Conservation (phyloP, 2,329 filamentous ascomycete genomes). For the Aspergillus flavus region DNA sequence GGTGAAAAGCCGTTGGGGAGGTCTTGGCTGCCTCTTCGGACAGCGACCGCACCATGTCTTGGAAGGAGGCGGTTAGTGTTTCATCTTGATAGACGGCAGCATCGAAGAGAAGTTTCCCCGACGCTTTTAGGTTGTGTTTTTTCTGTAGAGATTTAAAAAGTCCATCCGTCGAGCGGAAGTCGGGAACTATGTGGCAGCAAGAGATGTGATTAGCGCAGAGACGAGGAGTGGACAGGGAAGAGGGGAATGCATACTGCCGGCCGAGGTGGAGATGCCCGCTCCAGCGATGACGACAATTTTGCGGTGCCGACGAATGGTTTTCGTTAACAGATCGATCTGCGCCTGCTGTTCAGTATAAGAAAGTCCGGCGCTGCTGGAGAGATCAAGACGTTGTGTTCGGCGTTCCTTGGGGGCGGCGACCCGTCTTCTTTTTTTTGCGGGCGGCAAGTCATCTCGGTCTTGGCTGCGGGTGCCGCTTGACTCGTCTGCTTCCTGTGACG, state of each 20-base stretch:
- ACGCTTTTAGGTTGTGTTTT: conserved; percentile 88
- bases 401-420: conserved; percentile 66
- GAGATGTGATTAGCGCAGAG: conserved; percentile 7
- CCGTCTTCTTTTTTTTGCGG: conserved; percentile 75
- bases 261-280: conserved; percentile 94
- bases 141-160: conserved; percentile 83
- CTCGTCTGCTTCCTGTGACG: conserved; percentile 44
- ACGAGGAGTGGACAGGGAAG: background rate
- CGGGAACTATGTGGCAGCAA: conserved; percentile 66
- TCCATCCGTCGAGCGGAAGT: conserved; percentile 90
- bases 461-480: conserved; percentile 46
- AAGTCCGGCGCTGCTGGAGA: conserved; percentile 47
- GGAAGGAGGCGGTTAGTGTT: conserved; percentile 83
- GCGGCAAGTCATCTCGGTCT: conserved; percentile 66
- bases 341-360: conserved; percentile 55
- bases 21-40: conserved; percentile 76
- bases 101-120: conserved; percentile 94
- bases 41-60: conserved; percentile 92
- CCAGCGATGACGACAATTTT: conserved; percentile 97
- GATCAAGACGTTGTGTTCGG: conserved; percentile 79
- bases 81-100: conserved; percentile 96
- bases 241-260: conserved; percentile 69
- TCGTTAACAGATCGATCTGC: conserved; percentile 70
- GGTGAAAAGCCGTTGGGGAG: conserved; percentile 85
- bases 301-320: conserved; percentile 80